Percentiles rank a stretch among this genome's conserved stretches.
phyloP scores from a whole-genome alignment of 306 rosid genomes.

The Hippophae rhamnoides region DNA sequence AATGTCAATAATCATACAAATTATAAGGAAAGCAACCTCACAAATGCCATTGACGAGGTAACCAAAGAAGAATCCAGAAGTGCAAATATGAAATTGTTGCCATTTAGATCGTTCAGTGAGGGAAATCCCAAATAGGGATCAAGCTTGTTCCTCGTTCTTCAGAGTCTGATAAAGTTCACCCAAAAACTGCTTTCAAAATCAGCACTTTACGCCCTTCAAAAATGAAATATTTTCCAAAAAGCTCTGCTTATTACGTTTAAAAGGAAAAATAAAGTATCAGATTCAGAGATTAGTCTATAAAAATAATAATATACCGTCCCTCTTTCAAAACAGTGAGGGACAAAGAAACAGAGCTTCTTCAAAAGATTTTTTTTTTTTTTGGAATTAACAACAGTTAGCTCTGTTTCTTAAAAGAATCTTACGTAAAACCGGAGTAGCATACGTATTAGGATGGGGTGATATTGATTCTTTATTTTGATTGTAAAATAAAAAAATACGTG shows the following conservation, averaged over 20 bases:
- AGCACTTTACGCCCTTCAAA: too few species aligned
- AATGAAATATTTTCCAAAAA: background rate
- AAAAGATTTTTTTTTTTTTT: background rate
- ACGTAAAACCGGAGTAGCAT: too few species aligned
- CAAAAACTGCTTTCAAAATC: background rate
- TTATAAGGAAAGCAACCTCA: slow-evolving; percentile 32
- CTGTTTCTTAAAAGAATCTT: background rate
- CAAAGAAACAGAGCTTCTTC: background rate
- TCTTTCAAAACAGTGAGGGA: background rate
- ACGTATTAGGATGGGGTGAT: too few species aligned
- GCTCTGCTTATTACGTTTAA: background rate
- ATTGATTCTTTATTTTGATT: too few species aligned
- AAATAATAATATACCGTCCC: background rate
- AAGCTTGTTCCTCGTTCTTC: slow-evolving; percentile 40
- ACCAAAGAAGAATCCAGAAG: slow-evolving; percentile 68
- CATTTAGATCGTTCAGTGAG: slow-evolving; percentile 66
- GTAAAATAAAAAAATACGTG: too few species aligned
- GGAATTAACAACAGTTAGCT: background rate
- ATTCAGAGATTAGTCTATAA: background rate
- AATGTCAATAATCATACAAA: background rate
- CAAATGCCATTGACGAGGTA: slow-evolving; percentile 59
- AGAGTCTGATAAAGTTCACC: slow-evolving; percentile 12
- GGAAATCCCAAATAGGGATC: slow-evolving; percentile 60
- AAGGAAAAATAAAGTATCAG: slow-evolving; percentile 6
- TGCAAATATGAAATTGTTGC: slow-evolving; percentile 74